Evolutionary conservation across 2,329 filamentous ascomycete genomes (phyloP), one percentile per base, ranked within the genome.

Genomic region (Scedosporium apiospermum): DNA sequence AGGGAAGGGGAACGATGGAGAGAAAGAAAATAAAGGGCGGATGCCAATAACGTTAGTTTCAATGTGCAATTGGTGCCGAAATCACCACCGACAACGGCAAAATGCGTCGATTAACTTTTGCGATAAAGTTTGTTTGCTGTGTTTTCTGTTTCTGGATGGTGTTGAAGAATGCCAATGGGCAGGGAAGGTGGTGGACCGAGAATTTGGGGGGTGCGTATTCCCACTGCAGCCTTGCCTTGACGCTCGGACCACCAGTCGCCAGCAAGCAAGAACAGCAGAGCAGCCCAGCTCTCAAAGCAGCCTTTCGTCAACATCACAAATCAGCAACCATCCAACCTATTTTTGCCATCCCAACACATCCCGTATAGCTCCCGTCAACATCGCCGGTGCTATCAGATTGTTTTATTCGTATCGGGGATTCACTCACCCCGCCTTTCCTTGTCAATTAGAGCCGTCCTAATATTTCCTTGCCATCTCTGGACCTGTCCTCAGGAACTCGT

Each of bases 201-300:
- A 58, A 58, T 58, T 61, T 49, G 46, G 42, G 59, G 59, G 57
- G 44, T 61, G 49, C 60, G 60, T 61, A 44, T 61, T 57, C 46
- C 1, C 14, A 38, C 49, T 61, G 60, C 49, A 61, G 60, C 60
- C 60, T 61, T 61, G 46, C 46, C 49, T 55, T 27, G 60, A 42
- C 60, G 60, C 60, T 30, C 49, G 60, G 60, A 57, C 60, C 60
- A 61, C 49, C 49, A 34, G 30, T 23, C 16, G 34, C 58, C 58
- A 60, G 34, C 57, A 59, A 59, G 58, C 58, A 60, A 38, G 26
- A 38, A 9, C 2, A 55, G 14, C 9, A 23, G 23, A 55, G 51
- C 18, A 27, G 21, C 23, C 27, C 44, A 61, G 34, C 34, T 42
- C 49, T 42, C 21, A 27, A 51, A 53, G 60, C 46, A 61, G 55